Percentiles rank a stretch among this genome's conserved stretches.
Evolutionary conservation across 1,284 basidiomycete species (phyloP).

Genomic region (Boletus semigastroideus): DNA sequence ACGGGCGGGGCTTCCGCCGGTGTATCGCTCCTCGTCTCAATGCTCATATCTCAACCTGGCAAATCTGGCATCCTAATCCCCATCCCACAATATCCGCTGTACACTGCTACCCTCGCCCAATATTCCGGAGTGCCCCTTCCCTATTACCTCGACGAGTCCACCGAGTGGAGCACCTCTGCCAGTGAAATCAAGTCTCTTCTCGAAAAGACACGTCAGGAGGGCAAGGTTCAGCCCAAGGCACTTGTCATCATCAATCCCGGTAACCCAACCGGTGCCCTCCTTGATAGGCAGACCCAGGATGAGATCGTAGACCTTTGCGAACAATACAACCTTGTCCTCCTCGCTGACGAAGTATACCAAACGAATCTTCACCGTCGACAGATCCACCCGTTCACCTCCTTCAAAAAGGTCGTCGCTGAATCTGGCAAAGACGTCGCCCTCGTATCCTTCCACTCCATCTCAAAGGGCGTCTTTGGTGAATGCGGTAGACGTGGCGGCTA

Average conservation of each 20-base stretch:
- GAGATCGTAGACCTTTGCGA: conserved; percentile 81
- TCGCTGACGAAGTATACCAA: conserved; percentile 97
- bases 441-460: conserved; percentile 94
- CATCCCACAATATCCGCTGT: conserved; percentile 97
- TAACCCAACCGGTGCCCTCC: conserved; percentile 88
- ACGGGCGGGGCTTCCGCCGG: conserved; percentile 93
- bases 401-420: conserved; percentile 81
- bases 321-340: conserved; percentile 79
- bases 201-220: conserved; percentile 63
- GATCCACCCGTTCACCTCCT: conserved; percentile 81
- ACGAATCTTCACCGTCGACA: conserved; percentile 76
- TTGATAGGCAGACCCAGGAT: conserved; percentile 71
- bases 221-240: conserved; percentile 65
- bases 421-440: conserved; percentile 71
- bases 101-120: conserved; percentile 92
- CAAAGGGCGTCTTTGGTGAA: conserved; percentile 92
- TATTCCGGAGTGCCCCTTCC: conserved; percentile 80
- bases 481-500: conserved; percentile 94
- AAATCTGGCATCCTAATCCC: conserved; percentile 87
- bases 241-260: conserved; percentile 96
- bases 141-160: conserved; percentile 85
- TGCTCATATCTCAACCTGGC: conserved; percentile 66
- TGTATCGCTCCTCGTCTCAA: conserved; percentile 84
- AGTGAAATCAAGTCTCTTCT: conserved; percentile 69
- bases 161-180: conserved; percentile 86